A percentile compares a stretch with the other conserved stretches of the same genome.
These are phyloP conservation scores for Pontederia crassipes DNA, from an alignment of 176 grass and related monocot species.

Conservation along the genomic window DNA sequence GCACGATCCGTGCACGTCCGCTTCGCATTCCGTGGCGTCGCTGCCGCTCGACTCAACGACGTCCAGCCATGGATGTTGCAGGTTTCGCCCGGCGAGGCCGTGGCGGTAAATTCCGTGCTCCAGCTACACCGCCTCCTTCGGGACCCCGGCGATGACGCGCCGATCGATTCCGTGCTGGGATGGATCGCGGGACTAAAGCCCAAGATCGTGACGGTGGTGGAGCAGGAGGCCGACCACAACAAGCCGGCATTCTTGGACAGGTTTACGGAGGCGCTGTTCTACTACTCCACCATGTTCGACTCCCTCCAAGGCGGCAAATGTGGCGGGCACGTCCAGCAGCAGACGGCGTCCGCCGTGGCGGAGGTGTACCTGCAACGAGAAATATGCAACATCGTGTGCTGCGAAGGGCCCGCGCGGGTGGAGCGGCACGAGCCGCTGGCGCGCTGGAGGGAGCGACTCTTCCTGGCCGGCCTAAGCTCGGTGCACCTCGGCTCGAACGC, in stretches of 20 bases:
- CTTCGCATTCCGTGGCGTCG: slow-evolving; percentile 84
- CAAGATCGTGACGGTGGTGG: slow-evolving; percentile 61
- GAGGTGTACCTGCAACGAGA: slow-evolving; percentile 71
- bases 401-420: slow-evolving; percentile 37
- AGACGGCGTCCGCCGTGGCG: slow-evolving; percentile 28
- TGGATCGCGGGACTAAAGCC: slow-evolving; percentile 50
- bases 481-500: slow-evolving; percentile 74
- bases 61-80: slow-evolving; percentile 85
- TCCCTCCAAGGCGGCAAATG: slow-evolving; percentile 51
- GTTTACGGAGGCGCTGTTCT: slow-evolving; percentile 91
- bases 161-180: slow-evolving; percentile 55
- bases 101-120: slow-evolving; percentile 81
- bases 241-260: slow-evolving; percentile 71
- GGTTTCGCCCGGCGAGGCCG: slow-evolving; percentile 46
- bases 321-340: slow-evolving; percentile 12
- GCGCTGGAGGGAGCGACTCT: slow-evolving; percentile 47
- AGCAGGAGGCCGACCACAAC: slow-evolving; percentile 96
- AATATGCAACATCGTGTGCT: slow-evolving; percentile 82
- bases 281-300: slow-evolving; percentile 94
- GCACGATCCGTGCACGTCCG: slow-evolving; percentile 63
- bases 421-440: slow-evolving; percentile 91
- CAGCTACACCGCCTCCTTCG: slow-evolving; percentile 76
- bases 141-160: slow-evolving; percentile 20
- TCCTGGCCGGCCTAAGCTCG: slow-evolving; percentile 28
- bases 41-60: slow-evolving; percentile 62